phyloP scores from a whole-genome alignment of 1,284 basidiomycete species.

The Exobasidium cylindrosporum region DNA sequence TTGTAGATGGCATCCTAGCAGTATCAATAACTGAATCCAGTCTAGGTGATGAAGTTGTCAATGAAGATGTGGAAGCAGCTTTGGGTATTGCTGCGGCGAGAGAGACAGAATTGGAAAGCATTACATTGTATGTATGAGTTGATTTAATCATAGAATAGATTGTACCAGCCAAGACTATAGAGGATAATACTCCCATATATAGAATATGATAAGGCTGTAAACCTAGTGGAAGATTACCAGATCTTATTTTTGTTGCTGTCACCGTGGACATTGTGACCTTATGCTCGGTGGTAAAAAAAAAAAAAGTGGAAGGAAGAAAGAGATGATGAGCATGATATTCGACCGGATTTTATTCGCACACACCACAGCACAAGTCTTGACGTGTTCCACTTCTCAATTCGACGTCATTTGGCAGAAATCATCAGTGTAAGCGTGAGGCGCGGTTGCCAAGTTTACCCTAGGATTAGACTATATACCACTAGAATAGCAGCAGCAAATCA shows the following conservation, averaged over 20 bases:
- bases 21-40: neutral
- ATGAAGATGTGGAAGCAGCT: conserved; percentile 64
- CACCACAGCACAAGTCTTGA: too few relatives aligned
- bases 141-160: conserved; percentile 64
- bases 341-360: too few relatives aligned
- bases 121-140: conserved; percentile 45
- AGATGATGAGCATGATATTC: too few relatives aligned
- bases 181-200: conserved; percentile 47
- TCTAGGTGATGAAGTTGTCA: neutral
- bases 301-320: too few relatives aligned
- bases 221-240: neutral
- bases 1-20: conserved; percentile 23
- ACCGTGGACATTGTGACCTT: too few relatives aligned
- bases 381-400: too few relatives aligned
- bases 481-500: too few relatives aligned
- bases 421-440: too few relatives aligned
- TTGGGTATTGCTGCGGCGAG: conserved; percentile 44
- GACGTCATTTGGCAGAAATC: too few relatives aligned
- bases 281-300: too few relatives aligned
- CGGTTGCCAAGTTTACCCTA: too few relatives aligned
- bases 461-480: too few relatives aligned
- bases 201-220: conserved; percentile 25
- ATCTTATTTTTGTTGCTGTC: neutral
- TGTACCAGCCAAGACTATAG: conserved; percentile 61
- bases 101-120: conserved; percentile 32